A percentile compares a stretch with the other conserved stretches of the same genome.
phyloP scores from a whole-genome alignment of 805 yeast species.

The Cephaloascus albidus region DNA sequence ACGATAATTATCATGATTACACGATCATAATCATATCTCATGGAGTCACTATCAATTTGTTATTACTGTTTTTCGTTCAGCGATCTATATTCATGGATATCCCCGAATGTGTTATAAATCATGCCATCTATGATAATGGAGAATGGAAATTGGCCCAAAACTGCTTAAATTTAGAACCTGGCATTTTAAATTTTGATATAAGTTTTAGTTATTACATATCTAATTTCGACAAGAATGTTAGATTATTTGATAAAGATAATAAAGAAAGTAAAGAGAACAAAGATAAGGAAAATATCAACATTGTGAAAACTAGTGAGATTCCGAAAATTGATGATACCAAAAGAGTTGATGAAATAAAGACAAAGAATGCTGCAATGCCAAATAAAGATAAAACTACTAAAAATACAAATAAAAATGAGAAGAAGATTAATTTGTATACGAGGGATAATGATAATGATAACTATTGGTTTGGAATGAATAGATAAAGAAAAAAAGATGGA shows the following conservation, averaged over 20 bases:
- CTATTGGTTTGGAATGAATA: too few relatives aligned
- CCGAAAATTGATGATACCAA: too few relatives aligned
- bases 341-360: too few relatives aligned
- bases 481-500: too few relatives aligned
- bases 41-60: not conserved
- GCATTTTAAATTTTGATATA: not conserved
- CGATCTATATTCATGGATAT: not conserved
- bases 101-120: not conserved
- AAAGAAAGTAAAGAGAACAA: too few relatives aligned
- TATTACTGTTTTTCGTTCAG: not conserved
- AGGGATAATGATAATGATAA: too few relatives aligned
- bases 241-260: too few relatives aligned
- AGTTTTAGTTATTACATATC: not conserved
- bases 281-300: too few relatives aligned
- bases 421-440: too few relatives aligned
- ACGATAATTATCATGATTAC: not conserved
- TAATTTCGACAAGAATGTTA: not conserved
- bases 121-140: not conserved
- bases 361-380: not conserved
- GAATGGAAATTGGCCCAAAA: too few relatives aligned
- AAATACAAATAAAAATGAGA: too few relatives aligned
- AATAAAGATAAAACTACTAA: not conserved
- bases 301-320: too few relatives aligned
- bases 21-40: not conserved
- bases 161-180: not conserved